These are phyloP conservation scores for Chlorella sorokiniana DNA, from an alignment of 139 green algal species.

Conservation along the genomic window DNA sequence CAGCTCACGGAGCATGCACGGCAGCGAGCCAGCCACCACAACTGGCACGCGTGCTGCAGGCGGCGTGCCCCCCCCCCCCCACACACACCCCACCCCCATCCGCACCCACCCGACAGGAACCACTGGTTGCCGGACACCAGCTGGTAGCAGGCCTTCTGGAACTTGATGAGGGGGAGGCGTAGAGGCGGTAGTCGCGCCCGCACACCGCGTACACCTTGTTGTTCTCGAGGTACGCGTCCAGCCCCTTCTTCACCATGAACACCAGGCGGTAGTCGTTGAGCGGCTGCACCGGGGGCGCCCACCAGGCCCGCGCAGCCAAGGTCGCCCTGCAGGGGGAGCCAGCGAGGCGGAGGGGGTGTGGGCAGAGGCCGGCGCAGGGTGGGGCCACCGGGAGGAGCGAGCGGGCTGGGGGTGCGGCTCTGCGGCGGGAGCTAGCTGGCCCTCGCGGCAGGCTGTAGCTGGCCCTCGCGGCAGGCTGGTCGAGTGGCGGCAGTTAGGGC, in stretches of 20 bases:
- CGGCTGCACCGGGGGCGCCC: neutral
- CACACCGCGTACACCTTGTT: constrained; percentile 15
- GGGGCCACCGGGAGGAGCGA: neutral
- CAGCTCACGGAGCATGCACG: too few relatives aligned
- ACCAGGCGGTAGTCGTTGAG: constrained; percentile 25
- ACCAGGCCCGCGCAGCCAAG: neutral
- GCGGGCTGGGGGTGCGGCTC: too few relatives aligned
- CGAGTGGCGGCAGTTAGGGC: too few relatives aligned
- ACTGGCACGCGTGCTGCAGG: too few relatives aligned
- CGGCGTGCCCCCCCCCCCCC: too few relatives aligned
- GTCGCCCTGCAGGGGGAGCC: neutral
- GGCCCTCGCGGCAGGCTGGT: too few relatives aligned
- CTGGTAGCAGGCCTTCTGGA: constrained; percentile 16
- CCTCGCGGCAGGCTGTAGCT: too few relatives aligned
- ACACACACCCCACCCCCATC: neutral
- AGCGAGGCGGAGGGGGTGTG: neutral
- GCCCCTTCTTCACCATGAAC: constrained; percentile 14
- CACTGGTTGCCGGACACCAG: neutral
- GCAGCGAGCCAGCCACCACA: too few relatives aligned
- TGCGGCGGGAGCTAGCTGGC: too few relatives aligned
- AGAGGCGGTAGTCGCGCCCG: constrained; percentile 19
- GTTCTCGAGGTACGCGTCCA: neutral
- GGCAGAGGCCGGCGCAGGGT: neutral
- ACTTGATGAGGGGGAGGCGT: constrained; percentile 20
- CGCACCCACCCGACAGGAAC: neutral